phyloP scores from a whole-genome alignment of 2,329 filamentous ascomycete species.

The Xylaria sp. region DNA sequence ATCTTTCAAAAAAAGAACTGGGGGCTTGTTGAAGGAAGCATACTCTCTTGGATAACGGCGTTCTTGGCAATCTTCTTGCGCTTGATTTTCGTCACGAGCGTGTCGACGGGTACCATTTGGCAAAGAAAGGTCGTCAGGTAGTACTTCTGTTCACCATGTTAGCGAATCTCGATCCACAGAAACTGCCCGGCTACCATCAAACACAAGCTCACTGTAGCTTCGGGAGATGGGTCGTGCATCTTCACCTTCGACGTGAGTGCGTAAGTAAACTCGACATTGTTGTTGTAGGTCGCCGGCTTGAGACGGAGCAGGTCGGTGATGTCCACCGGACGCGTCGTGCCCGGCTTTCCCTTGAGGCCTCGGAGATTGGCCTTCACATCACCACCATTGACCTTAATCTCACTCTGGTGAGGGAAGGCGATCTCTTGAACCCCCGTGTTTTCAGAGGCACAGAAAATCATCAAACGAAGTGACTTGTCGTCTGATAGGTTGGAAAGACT shows the following conservation, averaged over 20 bases:
- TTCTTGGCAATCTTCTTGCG: constrained; percentile 72
- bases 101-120: constrained; percentile 62
- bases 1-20: not conserved
- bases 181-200: constrained; percentile 19
- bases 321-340: constrained; percentile 88
- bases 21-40: constrained; percentile 30
- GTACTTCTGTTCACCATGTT: constrained; percentile 54
- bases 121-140: constrained; percentile 72
- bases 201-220: constrained; percentile 28
- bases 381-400: constrained; percentile 82
- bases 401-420: constrained; percentile 84
- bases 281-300: constrained; percentile 61
- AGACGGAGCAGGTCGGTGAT: constrained; percentile 73
- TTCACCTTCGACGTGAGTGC: constrained; percentile 81
- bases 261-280: constrained; percentile 81
- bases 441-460: constrained; percentile 77
- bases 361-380: constrained; percentile 91
- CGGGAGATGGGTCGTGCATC: constrained; percentile 24
- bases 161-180: constrained; percentile 11
- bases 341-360: constrained; percentile 92
- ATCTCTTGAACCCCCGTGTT: constrained; percentile 65
- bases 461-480: constrained; percentile 60
- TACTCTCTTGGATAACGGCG: constrained; percentile 79
- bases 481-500: constrained; percentile 51
- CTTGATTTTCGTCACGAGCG: constrained; percentile 62